A percentile compares a stretch with the other conserved stretches of the same genome.
Evolutionary conservation across 331 rosid genomes (phyloP).

Genomic region (Spiraea crenata): DNA sequence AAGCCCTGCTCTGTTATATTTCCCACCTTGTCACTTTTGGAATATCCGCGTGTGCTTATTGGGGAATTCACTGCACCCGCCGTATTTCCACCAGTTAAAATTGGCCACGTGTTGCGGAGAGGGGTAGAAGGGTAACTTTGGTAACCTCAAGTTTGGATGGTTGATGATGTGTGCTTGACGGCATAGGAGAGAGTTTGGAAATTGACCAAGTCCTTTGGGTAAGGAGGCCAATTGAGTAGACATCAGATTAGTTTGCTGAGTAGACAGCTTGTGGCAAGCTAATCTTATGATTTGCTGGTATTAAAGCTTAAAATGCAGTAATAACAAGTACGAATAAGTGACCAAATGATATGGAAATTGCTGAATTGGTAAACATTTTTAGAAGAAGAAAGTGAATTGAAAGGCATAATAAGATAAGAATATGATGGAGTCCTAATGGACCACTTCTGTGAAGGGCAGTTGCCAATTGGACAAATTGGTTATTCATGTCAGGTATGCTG

Average conservation of each 20-base stretch:
- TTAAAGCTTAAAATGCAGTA: too few species aligned
- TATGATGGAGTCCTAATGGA: conserved; percentile 23
- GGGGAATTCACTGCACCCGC: background rate
- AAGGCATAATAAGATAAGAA: background rate
- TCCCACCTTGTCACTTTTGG: conserved; percentile 7
- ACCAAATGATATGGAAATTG: too few species aligned
- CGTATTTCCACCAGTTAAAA: background rate
- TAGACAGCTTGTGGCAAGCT: too few species aligned
- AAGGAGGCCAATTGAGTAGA: background rate
- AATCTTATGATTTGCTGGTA: too few species aligned
- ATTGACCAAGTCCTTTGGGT: background rate
- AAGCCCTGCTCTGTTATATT: background rate
- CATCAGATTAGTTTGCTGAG: too few species aligned
- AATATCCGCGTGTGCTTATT: background rate
- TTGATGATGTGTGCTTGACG: background rate
- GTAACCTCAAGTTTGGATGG: background rate
- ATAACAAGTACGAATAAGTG: too few species aligned
- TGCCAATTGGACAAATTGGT: background rate
- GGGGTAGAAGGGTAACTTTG: background rate
- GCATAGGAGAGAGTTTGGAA: background rate
- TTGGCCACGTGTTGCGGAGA: background rate
- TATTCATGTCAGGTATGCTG: conserved; percentile 5
- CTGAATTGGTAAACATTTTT: too few species aligned
- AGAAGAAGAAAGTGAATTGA: too few species aligned
- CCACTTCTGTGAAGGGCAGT: conserved; percentile 15